Base-by-base conservation (phyloP, 1,139 yeast genomes). In the Saccharomycopsis hybrid region DNA sequence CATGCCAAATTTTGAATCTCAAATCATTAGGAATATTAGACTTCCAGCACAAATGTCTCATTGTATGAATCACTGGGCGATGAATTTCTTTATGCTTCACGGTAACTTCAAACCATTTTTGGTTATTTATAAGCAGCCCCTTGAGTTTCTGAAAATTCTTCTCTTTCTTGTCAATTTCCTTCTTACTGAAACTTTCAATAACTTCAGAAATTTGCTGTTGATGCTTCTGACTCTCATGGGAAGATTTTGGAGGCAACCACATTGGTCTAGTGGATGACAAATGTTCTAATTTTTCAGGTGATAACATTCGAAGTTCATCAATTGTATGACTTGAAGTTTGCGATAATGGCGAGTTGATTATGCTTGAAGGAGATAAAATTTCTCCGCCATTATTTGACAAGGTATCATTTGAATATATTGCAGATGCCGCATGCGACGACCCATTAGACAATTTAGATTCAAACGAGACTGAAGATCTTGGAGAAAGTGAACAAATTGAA, bases 191-290 rank as follows among this genome's bases (percentile, higher is more conserved):
- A 57, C 58, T 60, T 38, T 68, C 64, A 33, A 75, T 60, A 43
- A 70, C 65, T 53, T 65, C 65, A 36, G 65, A 60, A 43, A 74
- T 71, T 54, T 74, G 73, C 39, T 60, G 62, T 52, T 72, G 76
- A 55, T 75, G 80, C 45, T 63, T 60, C 44, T 59, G 58, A 36
- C 66, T 63, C 55, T 75, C 80, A 2, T 59, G 58, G 3, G 63
- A 55, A 44, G 65, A 64, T 59, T 75, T 75, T 9, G 79, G 79
- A 8, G 80, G 80, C 31, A 74, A 57, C 75, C 78, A 73, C 44
- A 72, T 65, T 2, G 80, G 80, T 49, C 80, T 66, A 1, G 78
- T 69, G 11, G 69, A 69, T 13, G 75, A 62, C 24, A 69, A 57
- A 35, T 60, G 57, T 43, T 69, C 65, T 47, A 71, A 52, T 58